Evolutionary conservation across 352 stramenopile genomes (phyloP).

Genomic region (Globisporangium spiculum): DNA sequence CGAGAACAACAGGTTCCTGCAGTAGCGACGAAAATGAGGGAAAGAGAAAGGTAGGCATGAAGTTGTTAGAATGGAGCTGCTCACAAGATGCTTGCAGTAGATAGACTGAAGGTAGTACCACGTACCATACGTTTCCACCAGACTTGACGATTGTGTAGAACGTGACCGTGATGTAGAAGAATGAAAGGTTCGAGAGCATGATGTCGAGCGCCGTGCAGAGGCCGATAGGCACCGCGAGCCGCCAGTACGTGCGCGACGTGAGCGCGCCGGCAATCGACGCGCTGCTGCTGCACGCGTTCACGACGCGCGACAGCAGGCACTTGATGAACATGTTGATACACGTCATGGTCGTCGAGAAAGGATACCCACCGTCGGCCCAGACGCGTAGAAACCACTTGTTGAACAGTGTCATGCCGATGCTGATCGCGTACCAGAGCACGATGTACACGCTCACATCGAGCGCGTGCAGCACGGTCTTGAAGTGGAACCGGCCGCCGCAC

Average conservation of each 20-base stretch:
- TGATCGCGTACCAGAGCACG: conserved; percentile 81
- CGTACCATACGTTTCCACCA: conserved; percentile 65
- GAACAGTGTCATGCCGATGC: conserved; percentile 84
- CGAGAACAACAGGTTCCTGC: conserved; percentile 75
- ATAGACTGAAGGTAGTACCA: background rate
- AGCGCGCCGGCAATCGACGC: conserved; percentile 23
- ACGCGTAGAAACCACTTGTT: conserved; percentile 84
- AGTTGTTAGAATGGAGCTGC: conserved; percentile 6
- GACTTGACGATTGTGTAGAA: conserved; percentile 88
- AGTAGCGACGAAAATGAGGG: background rate
- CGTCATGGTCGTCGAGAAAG: conserved; percentile 77
- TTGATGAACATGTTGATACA: conserved; percentile 82
- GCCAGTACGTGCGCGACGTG: conserved; percentile 45
- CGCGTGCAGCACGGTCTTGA: conserved; percentile 37
- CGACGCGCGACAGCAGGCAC: conserved; percentile 53
- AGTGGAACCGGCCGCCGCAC: conserved; percentile 22
- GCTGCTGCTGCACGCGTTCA: conserved; percentile 42
- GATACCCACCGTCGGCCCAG: conserved; percentile 64
- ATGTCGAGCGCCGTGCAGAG: conserved; percentile 83
- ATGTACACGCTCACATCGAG: conserved; percentile 72
- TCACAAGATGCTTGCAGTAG: background rate
- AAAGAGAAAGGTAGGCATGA: background rate
- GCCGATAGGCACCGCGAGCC: conserved; percentile 72
- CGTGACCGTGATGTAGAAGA: conserved; percentile 85
- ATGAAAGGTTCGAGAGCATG: conserved; percentile 78